phyloP scores from a whole-genome alignment of 805 yeast species.

The Jamesozyma jinghongensis region DNA sequence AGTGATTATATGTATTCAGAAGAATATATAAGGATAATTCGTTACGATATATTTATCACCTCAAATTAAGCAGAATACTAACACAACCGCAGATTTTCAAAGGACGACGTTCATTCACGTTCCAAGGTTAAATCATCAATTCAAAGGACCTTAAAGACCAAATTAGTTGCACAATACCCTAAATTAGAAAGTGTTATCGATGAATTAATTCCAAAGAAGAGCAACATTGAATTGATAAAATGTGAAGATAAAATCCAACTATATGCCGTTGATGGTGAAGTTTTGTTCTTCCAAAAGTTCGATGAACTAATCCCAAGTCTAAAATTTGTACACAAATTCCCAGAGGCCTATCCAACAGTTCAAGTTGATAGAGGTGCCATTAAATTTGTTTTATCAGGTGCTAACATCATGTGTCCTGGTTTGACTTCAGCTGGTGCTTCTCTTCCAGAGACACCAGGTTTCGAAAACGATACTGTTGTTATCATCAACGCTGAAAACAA shows the following conservation, averaged over 20 bases:
- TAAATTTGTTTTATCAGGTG: slow-evolving; percentile 90
- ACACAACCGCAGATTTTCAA: slow-evolving; percentile 44
- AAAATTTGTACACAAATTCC: slow-evolving; percentile 69
- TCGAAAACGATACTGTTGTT: slow-evolving; percentile 55
- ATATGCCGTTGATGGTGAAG: slow-evolving; percentile 62
- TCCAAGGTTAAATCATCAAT: slow-evolving; percentile 89
- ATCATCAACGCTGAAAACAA: slow-evolving; percentile 88
- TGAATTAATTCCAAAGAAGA: slow-evolving; percentile 78
- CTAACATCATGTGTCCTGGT: slow-evolving; percentile 96
- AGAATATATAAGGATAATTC: no score
- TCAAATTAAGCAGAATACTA: neutral
- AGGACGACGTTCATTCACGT: slow-evolving; percentile 81
- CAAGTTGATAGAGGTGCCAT: slow-evolving; percentile 95
- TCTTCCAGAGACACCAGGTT: slow-evolving; percentile 62
- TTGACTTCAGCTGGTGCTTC: slow-evolving; percentile 77
- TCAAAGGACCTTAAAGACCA: slow-evolving; percentile 78
- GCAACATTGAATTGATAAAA: slow-evolving; percentile 68
- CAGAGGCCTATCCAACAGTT: slow-evolving; percentile 73
- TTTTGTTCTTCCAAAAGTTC: slow-evolving; percentile 72
- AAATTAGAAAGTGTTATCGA: slow-evolving; percentile 69
- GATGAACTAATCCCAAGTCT: slow-evolving; percentile 71
- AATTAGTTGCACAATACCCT: slow-evolving; percentile 65
- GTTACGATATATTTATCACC: neutral
- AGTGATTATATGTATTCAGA: no score
- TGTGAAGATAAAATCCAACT: slow-evolving; percentile 85